These are phyloP conservation scores for Populus hybrid DNA, from an alignment of 441 rosid species.

Conservation along the genomic window DNA sequence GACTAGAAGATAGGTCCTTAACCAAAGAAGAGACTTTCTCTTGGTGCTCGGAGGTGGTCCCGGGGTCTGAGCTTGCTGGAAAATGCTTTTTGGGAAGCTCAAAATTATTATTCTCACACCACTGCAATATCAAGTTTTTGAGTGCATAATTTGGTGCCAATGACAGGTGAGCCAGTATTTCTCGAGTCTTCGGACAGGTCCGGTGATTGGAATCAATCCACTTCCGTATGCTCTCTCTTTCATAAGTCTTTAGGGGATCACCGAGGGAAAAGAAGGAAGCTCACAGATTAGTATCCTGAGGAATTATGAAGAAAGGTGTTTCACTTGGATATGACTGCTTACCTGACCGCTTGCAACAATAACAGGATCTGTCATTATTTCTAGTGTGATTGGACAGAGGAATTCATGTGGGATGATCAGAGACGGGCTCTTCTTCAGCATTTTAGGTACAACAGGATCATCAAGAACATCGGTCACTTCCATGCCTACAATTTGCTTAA, in stretches of 20 bases:
- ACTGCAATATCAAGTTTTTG: constrained; percentile 59
- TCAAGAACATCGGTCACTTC: constrained; percentile 35
- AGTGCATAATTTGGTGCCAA: constrained; percentile 75
- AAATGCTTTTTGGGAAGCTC: constrained; percentile 47
- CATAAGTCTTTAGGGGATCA: constrained; percentile 48
- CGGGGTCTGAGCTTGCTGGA: background rate
- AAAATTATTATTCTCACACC: constrained; percentile 70
- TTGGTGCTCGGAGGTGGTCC: constrained; percentile 21
- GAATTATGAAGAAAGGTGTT: too few relatives aligned
- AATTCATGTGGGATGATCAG: constrained; percentile 63
- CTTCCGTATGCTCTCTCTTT: constrained; percentile 68
- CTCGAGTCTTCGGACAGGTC: constrained; percentile 81
- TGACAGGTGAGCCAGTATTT: constrained; percentile 50
- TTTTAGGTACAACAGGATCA: constrained; percentile 31
- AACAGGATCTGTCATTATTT: constrained; percentile 80
- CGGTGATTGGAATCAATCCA: constrained; percentile 70
- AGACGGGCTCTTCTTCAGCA: constrained; percentile 36
- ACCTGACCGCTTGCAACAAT: constrained; percentile 86
- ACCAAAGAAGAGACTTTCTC: constrained; percentile 45
- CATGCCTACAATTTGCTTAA: constrained; percentile 54
- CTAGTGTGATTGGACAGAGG: constrained; percentile 74
- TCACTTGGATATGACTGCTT: constrained; percentile 5
- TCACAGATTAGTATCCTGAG: background rate
- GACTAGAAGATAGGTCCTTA: constrained; percentile 47
- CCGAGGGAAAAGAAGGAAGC: background rate